Conservation (phyloP, 1,139 yeast genomes). For the Suhomyces anneliseae region DNA sequence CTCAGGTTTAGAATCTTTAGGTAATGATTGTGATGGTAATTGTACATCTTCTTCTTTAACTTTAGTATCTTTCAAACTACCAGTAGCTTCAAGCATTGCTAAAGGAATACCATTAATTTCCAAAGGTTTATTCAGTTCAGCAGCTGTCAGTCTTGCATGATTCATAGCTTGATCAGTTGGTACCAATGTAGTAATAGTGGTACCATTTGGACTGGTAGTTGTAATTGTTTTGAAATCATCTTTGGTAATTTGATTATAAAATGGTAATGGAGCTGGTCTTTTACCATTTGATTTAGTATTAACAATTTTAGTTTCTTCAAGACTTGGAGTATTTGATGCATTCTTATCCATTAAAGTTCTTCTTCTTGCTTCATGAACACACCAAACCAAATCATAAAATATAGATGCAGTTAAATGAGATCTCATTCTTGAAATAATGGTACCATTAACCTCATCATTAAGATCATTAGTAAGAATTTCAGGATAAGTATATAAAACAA, state of each 20-base stretch:
- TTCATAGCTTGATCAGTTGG: constrained; percentile 79
- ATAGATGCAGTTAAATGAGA: constrained; percentile 90
- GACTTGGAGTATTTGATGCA: constrained; percentile 3
- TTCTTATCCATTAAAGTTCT: constrained; percentile 56
- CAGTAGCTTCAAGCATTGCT: constrained; percentile 79
- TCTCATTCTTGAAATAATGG: constrained; percentile 84
- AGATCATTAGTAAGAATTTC: constrained; percentile 57
- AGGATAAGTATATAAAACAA: constrained; percentile 85
- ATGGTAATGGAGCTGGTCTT: constrained; percentile 75
- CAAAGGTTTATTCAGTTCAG: constrained; percentile 54
- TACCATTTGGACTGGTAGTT: constrained; percentile 88
- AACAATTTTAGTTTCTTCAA: constrained; percentile 5
- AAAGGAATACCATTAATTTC: constrained; percentile 81
- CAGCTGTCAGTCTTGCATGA: constrained; percentile 57
- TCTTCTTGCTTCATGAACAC: constrained; percentile 91
- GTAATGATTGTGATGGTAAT: background rate
- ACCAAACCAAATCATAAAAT: constrained; percentile 91
- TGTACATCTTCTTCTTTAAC: background rate
- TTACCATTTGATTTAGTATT: constrained; percentile 1
- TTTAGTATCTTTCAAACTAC: constrained; percentile 50
- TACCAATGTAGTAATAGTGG: constrained; percentile 83
- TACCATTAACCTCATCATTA: constrained; percentile 37
- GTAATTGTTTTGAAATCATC: constrained; percentile 86
- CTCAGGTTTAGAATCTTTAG: background rate
- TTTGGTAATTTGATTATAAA: constrained; percentile 87